Conservation (phyloP, 192 early-diverging fungal species). For the Coemansia sp. region DNA sequence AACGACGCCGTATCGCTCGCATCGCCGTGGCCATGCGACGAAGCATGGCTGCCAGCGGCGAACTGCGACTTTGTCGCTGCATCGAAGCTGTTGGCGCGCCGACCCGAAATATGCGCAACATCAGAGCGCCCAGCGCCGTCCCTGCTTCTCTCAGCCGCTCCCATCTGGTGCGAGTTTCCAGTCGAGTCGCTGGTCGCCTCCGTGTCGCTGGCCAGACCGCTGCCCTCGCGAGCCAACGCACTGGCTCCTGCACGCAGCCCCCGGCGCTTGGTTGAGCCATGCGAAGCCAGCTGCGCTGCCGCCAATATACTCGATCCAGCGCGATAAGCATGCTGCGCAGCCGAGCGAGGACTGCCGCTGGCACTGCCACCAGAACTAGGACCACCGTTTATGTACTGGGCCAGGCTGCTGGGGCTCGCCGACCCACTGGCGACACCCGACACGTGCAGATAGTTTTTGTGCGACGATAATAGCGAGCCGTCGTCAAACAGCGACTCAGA, state of each 20-base stretch:
- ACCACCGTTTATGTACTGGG: not conserved
- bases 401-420: constrained; percentile 15
- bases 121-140: not conserved
- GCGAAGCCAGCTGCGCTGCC: constrained; percentile 20
- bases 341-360: constrained; percentile 17
- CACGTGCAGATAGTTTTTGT: constrained; percentile 51
- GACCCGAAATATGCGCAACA: constrained; percentile 1
- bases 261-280: constrained; percentile 26
- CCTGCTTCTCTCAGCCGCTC: not conserved
- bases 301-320: constrained; percentile 17
- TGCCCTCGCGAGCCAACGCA: constrained; percentile 8
- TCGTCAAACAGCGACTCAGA: constrained; percentile 51
- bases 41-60: too few species aligned
- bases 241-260: constrained; percentile 15
- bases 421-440: constrained; percentile 14
- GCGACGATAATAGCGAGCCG: constrained; percentile 26
- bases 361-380: not conserved
- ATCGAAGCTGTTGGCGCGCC: constrained; percentile 52
- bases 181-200: constrained; percentile 31
- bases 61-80: constrained; percentile 22
- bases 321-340: constrained; percentile 13
- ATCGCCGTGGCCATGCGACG: constrained; percentile 7
- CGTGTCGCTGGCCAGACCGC: constrained; percentile 23
- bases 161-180: constrained; percentile 6
- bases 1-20: not conserved